phyloP scores from a whole-genome alignment of 2,329 filamentous ascomycete genomes.

The Cercospora sojina region DNA sequence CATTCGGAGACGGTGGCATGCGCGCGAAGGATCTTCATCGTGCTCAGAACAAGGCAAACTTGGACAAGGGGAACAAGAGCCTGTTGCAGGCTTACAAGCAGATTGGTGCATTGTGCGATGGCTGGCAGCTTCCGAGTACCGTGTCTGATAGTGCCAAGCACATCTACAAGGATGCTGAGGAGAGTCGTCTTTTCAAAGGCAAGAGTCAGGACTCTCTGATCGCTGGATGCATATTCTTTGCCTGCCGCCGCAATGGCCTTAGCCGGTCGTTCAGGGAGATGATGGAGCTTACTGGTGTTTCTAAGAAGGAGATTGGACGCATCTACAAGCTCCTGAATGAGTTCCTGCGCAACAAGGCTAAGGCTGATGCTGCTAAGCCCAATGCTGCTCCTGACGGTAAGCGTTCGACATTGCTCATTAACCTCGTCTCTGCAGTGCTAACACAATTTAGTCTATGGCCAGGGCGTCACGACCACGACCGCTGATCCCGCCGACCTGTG shows the following conservation, averaged over 20 bases:
- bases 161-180: slow-evolving; percentile 91
- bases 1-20: slow-evolving; percentile 72
- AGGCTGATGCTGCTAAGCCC: slow-evolving; percentile 23
- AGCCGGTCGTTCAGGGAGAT: slow-evolving; percentile 93
- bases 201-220: slow-evolving; percentile 93
- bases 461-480: slow-evolving; percentile 33
- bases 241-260: slow-evolving; percentile 83
- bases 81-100: slow-evolving; percentile 82
- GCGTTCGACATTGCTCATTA: slow-evolving; percentile 23
- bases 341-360: slow-evolving; percentile 73
- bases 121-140: slow-evolving; percentile 74
- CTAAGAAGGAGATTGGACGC: slow-evolving; percentile 94
- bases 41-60: slow-evolving; percentile 76
- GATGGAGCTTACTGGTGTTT: slow-evolving; percentile 86
- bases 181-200: slow-evolving; percentile 90
- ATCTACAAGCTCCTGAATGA: slow-evolving; percentile 92
- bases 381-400: slow-evolving; percentile 48
- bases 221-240: slow-evolving; percentile 95
- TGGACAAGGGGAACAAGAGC: slow-evolving; percentile 79
- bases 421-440: neutral
- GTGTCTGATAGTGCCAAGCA: slow-evolving; percentile 90
- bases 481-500: slow-evolving; percentile 58
- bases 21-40: slow-evolving; percentile 74
- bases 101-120: slow-evolving; percentile 83
- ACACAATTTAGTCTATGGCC: slow-evolving; percentile 28